These are phyloP conservation scores for Saccharomycopsis guyanensis DNA, from an alignment of 805 yeast genomes.

Conservation along the genomic window DNA sequence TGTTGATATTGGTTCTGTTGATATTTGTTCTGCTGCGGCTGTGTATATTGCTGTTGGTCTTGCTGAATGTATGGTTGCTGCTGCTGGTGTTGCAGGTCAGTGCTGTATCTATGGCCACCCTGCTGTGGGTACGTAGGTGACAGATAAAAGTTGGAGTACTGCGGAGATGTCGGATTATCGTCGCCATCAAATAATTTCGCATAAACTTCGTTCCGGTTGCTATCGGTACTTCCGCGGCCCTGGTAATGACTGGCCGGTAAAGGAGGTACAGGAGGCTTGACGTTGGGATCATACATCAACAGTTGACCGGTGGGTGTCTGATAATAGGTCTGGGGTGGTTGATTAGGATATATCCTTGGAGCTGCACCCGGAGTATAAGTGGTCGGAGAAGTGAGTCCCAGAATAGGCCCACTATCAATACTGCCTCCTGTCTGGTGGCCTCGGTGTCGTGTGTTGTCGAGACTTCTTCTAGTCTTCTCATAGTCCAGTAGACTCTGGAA, in stretches of 20 bases:
- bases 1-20: neutral
- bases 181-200: neutral
- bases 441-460: neutral
- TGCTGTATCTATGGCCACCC: neutral
- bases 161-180: neutral
- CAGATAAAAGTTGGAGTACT: neutral
- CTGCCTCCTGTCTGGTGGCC: neutral
- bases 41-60: neutral
- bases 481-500: constrained; percentile 5
- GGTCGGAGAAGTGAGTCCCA: neutral
- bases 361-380: neutral
- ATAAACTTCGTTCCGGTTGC: neutral
- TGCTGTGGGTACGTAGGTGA: too few species aligned
- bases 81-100: neutral
- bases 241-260: neutral
- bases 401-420: neutral
- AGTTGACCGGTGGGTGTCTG: neutral
- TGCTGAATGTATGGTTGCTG: neutral
- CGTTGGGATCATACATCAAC: neutral
- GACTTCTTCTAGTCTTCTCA: neutral
- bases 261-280: neutral
- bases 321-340: neutral
- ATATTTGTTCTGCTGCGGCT: too few species aligned
- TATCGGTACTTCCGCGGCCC: neutral
- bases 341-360: neutral